Conservation (phyloP, 2,329 filamentous ascomycete genomes). For the Pyrenophora teres region DNA sequence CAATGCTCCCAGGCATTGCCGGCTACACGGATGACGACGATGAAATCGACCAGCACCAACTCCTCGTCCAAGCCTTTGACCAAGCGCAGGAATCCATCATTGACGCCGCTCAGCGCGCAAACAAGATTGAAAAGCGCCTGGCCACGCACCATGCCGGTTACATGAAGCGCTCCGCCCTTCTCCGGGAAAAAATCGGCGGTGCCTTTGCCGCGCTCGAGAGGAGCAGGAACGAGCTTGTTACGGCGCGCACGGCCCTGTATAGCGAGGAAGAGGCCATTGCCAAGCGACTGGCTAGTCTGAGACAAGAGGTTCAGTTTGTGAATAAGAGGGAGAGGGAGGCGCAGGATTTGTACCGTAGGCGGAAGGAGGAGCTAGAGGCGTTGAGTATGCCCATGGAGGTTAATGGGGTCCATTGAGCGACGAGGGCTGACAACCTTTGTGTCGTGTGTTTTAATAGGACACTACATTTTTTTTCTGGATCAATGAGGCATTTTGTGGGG, state of each 20-base stretch:
- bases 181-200: constrained; percentile 78
- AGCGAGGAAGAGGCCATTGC: constrained; percentile 78
- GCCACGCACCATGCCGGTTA: constrained; percentile 86
- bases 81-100: constrained; percentile 74
- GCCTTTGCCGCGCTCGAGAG: constrained; percentile 75
- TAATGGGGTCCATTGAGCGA: constrained; percentile 43
- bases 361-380: constrained; percentile 75
- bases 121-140: constrained; percentile 94
- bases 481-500: no score
- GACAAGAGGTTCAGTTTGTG: constrained; percentile 83
- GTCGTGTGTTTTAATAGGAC: not conserved
- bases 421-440: no score
- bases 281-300: constrained; percentile 72
- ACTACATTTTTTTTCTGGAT: not conserved
- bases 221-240: constrained; percentile 71
- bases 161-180: constrained; percentile 78
- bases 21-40: constrained; percentile 75
- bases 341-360: constrained; percentile 79
- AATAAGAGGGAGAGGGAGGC: constrained; percentile 84
- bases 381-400: constrained; percentile 50
- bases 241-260: constrained; percentile 75
- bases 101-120: constrained; percentile 74
- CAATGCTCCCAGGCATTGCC: constrained; percentile 74
- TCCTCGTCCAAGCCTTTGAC: constrained; percentile 74
- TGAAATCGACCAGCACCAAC: constrained; percentile 69